Conservation (phyloP, 2,329 filamentous ascomycete species). For the Dothideomycetidae sp. region DNA sequence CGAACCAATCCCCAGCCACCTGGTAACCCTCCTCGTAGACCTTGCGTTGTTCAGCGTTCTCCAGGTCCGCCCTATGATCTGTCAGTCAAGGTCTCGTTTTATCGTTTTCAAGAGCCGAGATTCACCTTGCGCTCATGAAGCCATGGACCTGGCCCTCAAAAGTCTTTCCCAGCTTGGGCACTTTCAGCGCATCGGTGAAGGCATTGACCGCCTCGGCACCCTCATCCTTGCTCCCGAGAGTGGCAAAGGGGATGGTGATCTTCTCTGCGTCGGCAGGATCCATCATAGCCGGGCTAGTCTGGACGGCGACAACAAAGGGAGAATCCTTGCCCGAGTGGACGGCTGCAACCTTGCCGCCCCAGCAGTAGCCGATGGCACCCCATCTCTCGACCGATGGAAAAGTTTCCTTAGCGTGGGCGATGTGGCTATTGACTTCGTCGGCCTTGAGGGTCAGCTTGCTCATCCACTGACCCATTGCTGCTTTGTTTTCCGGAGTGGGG, state of each 20-base stretch:
- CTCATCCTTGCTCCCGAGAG: conserved; percentile 45
- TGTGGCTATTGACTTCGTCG: background rate
- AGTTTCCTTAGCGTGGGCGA: background rate
- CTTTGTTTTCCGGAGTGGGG: background rate
- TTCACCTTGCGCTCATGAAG: conserved; percentile 30
- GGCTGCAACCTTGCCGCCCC: conserved; percentile 38
- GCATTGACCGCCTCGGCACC: conserved; percentile 35
- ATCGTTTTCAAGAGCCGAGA: background rate
- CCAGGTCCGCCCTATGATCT: conserved; percentile 27
- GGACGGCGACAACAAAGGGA: conserved; percentile 42
- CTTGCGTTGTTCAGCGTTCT: conserved; percentile 33
- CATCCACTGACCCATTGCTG: background rate
- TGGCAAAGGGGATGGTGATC: conserved; percentile 41
- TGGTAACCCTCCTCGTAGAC: conserved; percentile 38
- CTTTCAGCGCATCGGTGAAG: conserved; percentile 35
- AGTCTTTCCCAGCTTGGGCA: conserved; percentile 33
- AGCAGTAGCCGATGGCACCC: conserved; percentile 47
- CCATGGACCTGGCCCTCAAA: conserved; percentile 34
- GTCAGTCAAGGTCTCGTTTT: background rate
- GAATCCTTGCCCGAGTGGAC: conserved; percentile 37
- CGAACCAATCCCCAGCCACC: conserved; percentile 35
- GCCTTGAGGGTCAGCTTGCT: background rate
- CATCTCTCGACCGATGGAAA: conserved; percentile 33
- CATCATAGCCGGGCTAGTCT: conserved; percentile 47
- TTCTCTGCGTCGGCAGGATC: conserved; percentile 42